phyloP scores from a whole-genome alignment of 805 yeast genomes.

The Crinitomyces ghanaensis region DNA sequence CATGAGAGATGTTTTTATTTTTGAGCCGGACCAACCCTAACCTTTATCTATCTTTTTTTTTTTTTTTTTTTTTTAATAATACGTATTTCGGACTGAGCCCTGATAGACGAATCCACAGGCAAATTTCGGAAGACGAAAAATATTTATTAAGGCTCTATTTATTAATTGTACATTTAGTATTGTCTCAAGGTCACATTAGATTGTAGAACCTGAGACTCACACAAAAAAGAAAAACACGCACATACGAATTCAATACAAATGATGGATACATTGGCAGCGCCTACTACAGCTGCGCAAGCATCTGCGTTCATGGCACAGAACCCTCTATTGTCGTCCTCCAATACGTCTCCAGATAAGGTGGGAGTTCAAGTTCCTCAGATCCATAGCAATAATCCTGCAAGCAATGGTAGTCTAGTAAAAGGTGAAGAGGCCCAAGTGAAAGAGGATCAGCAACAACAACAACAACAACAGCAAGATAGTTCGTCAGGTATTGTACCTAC shows the following conservation, averaged over 20 bases:
- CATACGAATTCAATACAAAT: constrained; percentile 2
- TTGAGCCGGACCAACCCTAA: no score
- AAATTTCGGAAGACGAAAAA: constrained; percentile 8
- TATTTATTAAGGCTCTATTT: constrained; percentile 11
- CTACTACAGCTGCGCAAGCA: constrained; percentile 70
- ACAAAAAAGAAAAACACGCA: constrained; percentile 4
- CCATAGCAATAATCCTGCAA: constrained; percentile 6
- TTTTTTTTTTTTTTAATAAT: no score
- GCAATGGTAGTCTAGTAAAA: constrained; percentile 13
- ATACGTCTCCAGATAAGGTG: constrained; percentile 26
- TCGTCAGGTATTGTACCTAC: constrained; percentile 96
- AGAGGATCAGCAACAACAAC: no score
- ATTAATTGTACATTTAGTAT: background rate
- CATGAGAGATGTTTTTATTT: no score
- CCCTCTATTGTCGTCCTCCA: constrained; percentile 53
- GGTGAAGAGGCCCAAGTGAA: constrained; percentile 8
- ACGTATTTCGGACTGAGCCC: no score
- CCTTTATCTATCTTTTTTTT: no score
- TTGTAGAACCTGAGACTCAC: background rate
- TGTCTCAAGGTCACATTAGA: background rate
- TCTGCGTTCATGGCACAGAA: constrained; percentile 58
- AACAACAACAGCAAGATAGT: constrained; percentile 41
- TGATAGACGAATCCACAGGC: no score
- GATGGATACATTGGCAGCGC: constrained; percentile 67
- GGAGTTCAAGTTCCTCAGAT: constrained; percentile 5